A percentile compares a stretch with the other conserved stretches of the same genome.
These are phyloP conservation scores for Lentinus brumalis DNA, from an alignment of 768 basidiomycete genomes.

Conservation along the genomic window DNA sequence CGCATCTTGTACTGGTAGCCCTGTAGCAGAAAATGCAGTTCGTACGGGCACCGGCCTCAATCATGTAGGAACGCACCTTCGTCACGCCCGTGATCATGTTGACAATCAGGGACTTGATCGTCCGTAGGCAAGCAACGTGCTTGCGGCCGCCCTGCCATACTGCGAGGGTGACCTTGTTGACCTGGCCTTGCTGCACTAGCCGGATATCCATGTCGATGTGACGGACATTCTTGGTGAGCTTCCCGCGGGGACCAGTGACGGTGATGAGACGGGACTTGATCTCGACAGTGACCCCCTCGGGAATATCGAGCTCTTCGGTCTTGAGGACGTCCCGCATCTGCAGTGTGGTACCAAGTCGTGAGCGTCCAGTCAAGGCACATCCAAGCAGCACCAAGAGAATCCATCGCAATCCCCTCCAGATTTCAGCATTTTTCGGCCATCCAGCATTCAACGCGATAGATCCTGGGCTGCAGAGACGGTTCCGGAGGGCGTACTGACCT, in stretches of 20 bases:
- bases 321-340: constrained; percentile 93
- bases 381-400: constrained; percentile 38
- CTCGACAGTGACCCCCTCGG: constrained; percentile 79
- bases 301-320: constrained; percentile 91
- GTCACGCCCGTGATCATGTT: constrained; percentile 99
- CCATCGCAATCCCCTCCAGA: constrained; percentile 31
- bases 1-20: constrained; percentile 99
- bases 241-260: constrained; percentile 92
- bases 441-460: background rate
- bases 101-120: constrained; percentile 90
- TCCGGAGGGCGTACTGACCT: constrained; percentile 28
- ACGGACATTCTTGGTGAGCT: constrained; percentile 87
- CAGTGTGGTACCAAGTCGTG: constrained; percentile 25
- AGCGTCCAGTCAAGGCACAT: constrained; percentile 31
- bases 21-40: constrained; percentile 40
- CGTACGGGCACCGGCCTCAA: background rate
- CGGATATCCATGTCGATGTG: constrained; percentile 95
- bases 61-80: constrained; percentile 52
- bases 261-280: constrained; percentile 92
- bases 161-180: constrained; percentile 81
- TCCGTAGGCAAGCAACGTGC: constrained; percentile 97
- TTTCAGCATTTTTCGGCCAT: constrained; percentile 1
- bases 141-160: constrained; percentile 99
- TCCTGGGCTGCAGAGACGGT: background rate
- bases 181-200: constrained; percentile 70